Conservation (phyloP, 805 yeast genomes). For the Kregervanrija pseudodelftensis region DNA sequence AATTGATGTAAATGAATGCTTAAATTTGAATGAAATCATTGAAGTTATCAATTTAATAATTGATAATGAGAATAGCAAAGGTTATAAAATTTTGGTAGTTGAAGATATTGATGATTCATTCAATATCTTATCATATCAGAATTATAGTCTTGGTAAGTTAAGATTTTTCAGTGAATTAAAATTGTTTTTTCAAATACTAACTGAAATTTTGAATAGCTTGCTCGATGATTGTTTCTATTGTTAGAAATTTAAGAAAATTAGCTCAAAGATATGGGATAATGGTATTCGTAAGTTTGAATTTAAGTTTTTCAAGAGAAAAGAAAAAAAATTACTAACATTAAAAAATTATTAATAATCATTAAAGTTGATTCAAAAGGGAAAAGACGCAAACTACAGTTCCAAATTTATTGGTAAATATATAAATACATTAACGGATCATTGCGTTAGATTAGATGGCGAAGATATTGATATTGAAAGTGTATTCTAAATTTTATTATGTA, state of each 20-base stretch:
- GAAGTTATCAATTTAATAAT: conserved; percentile 5
- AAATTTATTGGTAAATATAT: conserved; percentile 16
- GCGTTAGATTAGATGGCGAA: conserved; percentile 4
- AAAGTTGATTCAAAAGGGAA: conserved; percentile 1
- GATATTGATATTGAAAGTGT: neutral
- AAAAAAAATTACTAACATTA: too few species aligned
- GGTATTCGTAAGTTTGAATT: conserved; percentile 15
- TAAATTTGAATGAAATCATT: conserved; percentile 9
- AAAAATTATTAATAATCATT: neutral
- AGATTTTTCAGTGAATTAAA: too few species aligned
- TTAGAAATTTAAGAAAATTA: conserved; percentile 17
- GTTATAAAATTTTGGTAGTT: conserved; percentile 15
- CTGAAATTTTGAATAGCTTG: conserved; percentile 11
- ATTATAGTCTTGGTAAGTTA: conserved; percentile 19
- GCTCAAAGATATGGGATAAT: conserved; percentile 14
- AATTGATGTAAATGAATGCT: conserved; percentile 12
- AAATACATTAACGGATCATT: conserved; percentile 18
- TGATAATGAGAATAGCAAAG: neutral
- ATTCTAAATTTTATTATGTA: neutral
- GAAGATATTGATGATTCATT: conserved; percentile 24
- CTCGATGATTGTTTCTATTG: conserved; percentile 10
- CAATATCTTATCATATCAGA: conserved; percentile 18
- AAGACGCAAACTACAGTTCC: conserved; percentile 11
- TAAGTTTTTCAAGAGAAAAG: too few species aligned
- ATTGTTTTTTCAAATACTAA: neutral